Conservation (phyloP, 2,329 filamentous ascomycete species). For the Cladobotryum mycophilum region DNA sequence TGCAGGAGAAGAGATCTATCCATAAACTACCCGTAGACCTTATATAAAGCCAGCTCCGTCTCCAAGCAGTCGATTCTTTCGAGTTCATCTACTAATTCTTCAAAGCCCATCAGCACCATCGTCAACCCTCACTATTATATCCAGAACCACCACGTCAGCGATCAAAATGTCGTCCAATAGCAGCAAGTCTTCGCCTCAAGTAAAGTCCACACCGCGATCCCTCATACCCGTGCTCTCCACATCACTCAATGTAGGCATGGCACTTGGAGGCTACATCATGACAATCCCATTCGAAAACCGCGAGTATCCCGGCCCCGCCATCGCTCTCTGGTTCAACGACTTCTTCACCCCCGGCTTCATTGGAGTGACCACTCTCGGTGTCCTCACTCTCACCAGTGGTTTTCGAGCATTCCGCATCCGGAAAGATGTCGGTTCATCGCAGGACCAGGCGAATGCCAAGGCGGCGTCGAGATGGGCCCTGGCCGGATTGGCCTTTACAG, state of each 20-base stretch:
- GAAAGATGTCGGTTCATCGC: neutral
- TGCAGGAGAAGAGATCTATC: no score
- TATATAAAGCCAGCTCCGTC: no score
- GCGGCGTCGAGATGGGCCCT: conserved; percentile 4
- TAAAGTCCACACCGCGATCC: neutral
- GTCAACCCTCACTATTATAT: no score
- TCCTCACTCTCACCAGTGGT: conserved; percentile 7
- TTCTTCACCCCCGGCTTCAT: conserved; percentile 15
- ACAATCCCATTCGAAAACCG: conserved; percentile 10
- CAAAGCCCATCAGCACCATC: no score
- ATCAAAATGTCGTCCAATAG: no score
- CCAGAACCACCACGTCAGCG: no score
- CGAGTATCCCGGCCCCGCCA: conserved; percentile 11
- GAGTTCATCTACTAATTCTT: no score
- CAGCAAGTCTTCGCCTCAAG: no score
- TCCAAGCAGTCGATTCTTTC: no score
- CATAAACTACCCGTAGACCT: no score
- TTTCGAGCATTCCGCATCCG: conserved; percentile 4
- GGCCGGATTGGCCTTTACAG: conserved; percentile 5
- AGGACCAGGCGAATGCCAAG: conserved; percentile 1
- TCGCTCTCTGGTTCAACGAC: conserved; percentile 13
- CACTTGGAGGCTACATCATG: conserved; percentile 13
- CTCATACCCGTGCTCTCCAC: conserved; percentile 3
- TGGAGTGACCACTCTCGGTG: conserved; percentile 10
- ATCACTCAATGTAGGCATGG: conserved; percentile 11